phyloP scores from a whole-genome alignment of 225 moss, liverwort and hornwort species.

The Marchantia paleacea region DNA sequence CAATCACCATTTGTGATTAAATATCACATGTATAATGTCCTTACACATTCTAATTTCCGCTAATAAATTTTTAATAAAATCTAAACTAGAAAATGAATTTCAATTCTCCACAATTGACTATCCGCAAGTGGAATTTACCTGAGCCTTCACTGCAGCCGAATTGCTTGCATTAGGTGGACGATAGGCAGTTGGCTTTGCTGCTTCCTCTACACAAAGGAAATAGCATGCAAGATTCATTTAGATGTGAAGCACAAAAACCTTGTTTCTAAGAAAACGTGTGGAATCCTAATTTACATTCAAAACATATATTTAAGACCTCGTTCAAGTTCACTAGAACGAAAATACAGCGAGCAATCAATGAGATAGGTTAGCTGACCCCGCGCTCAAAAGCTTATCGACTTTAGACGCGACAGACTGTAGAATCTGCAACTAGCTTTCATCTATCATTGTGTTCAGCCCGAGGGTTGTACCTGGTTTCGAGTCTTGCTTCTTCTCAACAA shows the following conservation, averaged over 20 bases:
- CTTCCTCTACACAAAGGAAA: conserved; percentile 13
- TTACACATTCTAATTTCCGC: no score
- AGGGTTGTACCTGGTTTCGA: conserved; percentile 34
- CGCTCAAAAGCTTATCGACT: background rate
- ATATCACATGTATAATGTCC: background rate
- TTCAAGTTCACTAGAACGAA: background rate
- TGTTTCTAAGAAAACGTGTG: background rate
- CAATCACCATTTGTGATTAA: no score
- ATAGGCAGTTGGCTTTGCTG: conserved; percentile 69
- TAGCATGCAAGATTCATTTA: background rate
- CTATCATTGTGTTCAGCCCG: no score
- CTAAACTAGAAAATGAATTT: background rate
- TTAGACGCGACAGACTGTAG: background rate
- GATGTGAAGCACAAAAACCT: background rate
- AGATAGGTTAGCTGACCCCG: background rate
- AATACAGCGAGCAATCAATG: background rate
- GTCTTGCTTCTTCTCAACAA: conserved; percentile 58
- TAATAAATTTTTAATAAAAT: background rate
- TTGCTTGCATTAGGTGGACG: conserved; percentile 89
- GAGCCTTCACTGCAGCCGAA: conserved; percentile 85
- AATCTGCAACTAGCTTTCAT: no score
- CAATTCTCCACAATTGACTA: background rate
- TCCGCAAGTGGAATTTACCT: conserved; percentile 40
- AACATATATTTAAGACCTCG: no score
- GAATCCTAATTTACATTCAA: background rate